Evolutionary conservation across 163 green algal species (phyloP).

Genomic region (Scenedesmus sp.): DNA sequence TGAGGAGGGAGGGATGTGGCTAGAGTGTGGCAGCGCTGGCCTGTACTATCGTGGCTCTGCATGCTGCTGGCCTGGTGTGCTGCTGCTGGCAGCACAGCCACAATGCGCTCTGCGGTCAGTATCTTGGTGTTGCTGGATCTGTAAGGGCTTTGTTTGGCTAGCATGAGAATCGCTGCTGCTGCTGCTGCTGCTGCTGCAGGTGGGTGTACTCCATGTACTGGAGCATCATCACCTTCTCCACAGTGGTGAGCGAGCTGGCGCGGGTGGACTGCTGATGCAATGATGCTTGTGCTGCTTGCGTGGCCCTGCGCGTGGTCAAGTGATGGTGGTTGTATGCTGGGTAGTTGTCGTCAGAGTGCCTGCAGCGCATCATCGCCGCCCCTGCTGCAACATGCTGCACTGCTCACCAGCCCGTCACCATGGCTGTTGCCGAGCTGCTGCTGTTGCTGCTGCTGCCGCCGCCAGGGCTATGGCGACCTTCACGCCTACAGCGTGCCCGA

Average conservation of each 20-base stretch:
- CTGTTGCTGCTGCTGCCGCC: background rate
- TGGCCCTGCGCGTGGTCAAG: background rate
- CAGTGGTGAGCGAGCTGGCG: conserved; percentile 8
- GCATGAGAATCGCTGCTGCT: too few species aligned
- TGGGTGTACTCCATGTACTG: conserved; percentile 63
- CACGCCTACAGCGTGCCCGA: conserved; percentile 20
- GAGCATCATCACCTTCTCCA: conserved; percentile 51
- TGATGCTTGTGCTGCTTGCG: background rate
- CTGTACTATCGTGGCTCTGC: background rate
- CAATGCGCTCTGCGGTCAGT: too few species aligned
- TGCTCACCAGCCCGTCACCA: too few species aligned
- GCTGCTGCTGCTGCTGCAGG: conserved; percentile 26
- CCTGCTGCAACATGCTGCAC: too few species aligned
- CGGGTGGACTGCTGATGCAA: background rate
- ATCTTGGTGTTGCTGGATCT: background rate
- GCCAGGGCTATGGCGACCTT: conserved; percentile 27
- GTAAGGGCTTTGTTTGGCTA: too few species aligned
- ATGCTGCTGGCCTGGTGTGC: background rate
- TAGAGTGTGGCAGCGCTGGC: background rate
- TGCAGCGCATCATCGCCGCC: too few species aligned
- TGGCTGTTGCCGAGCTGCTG: background rate
- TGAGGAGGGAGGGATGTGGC: background rate
- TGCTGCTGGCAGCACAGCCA: background rate
- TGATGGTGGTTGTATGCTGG: background rate
- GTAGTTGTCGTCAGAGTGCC: background rate